Base-by-base conservation (phyloP, 495 filamentous ascomycete genomes). In the Penicillium chermesinum region DNA sequence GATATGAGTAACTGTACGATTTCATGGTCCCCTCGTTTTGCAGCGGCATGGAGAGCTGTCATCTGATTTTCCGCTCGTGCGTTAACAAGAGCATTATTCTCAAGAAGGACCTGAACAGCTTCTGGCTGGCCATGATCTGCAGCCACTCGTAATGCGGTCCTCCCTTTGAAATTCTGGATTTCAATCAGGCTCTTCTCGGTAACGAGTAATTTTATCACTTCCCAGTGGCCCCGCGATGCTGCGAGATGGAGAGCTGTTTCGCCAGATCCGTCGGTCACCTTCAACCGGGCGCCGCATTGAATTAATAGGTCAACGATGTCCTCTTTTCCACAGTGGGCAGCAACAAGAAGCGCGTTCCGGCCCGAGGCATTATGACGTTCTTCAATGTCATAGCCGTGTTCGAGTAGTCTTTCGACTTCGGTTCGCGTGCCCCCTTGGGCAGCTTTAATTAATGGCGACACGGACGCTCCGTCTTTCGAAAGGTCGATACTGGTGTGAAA, bases 311-410 rank as follows among this genome's bases (percentile, higher is more conserved):
- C 65, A 4, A 75, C 71, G 15, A 76, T 57, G 20, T 63, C 65
- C 10, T 66, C 64, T 40, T 71, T 70, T 13, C 70, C 74, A 55
- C 71, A 73, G 44, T 76, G 72, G n/a, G 69, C 52, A 38, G 73
- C 73, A 32, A 77, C 72, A 2, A 67, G 58, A 8, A 76, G 64
- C 6, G 73, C 67, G 27, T 64, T 77, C 19, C 70, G 52, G 12
- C 63, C 57, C 7, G 71, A 68, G 18, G 49, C 30, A 7, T 50
- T 38, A 47, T 77, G 69, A 7, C 62, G 56, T 8, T 57, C 61
- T 55, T 73, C 71, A 15, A 73, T 59, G 41, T 73, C 53, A 44
- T 59, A 62, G 10, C 66, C 57, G 8, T 58, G 63, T 19, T 66
- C 61, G 19, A 77, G 64, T 3, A 77, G 52, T 36, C 57, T 46